Percentiles rank a stretch among this genome's conserved stretches.
Evolutionary conservation across 2,329 filamentous ascomycete genomes (phyloP).

Genomic region (Alternaria atra): DNA sequence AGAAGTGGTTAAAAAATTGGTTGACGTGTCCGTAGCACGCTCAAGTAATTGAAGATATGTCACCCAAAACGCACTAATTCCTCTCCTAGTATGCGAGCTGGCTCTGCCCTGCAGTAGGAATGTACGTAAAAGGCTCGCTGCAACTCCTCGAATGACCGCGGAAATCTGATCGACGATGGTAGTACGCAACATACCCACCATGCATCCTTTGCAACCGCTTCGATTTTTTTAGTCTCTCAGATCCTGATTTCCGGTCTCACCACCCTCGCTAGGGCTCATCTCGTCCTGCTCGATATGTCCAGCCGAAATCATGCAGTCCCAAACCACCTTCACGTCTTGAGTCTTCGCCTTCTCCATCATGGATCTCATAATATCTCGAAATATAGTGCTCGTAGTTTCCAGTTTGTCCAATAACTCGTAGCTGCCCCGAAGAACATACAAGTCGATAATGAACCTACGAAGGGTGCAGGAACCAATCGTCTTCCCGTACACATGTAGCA

Average conservation of each 20-base stretch:
- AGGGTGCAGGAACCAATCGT: neutral
- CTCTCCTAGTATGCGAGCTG: neutral
- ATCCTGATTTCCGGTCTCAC: neutral
- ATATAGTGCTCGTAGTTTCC: too few species aligned
- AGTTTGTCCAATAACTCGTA: too few species aligned
- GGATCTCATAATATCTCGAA: neutral
- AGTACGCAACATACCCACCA: neutral
- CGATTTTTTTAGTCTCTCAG: neutral
- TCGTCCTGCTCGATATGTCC: neutral
- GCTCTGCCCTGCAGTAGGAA: too few species aligned
- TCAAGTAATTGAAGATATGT: neutral
- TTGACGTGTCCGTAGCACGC: neutral
- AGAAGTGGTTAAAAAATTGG: neutral
- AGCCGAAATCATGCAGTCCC: neutral
- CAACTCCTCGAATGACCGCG: too few species aligned
- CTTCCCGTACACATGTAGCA: neutral
- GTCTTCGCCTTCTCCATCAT: neutral
- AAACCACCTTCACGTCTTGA: neutral
- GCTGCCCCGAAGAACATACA: neutral
- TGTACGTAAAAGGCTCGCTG: too few species aligned
- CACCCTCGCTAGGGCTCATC: too few species aligned
- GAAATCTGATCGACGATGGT: neutral
- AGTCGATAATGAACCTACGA: neutral
- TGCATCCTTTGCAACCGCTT: neutral
- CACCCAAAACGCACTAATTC: neutral